Evolutionary conservation across 83 land plant species (phyloP).

Genomic region (Diphasiastrum complanatum): DNA sequence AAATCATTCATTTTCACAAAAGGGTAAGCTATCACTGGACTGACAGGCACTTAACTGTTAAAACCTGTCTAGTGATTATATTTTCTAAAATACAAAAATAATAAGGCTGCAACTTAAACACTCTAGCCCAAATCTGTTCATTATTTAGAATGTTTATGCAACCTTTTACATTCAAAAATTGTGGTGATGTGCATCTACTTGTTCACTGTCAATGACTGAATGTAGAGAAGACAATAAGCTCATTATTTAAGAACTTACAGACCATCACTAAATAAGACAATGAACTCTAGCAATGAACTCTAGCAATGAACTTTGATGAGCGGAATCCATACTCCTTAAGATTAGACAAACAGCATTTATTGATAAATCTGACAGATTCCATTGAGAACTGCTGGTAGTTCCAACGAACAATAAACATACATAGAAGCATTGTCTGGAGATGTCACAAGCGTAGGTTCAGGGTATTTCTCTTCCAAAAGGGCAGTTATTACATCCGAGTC

Average conservation of each 20-base stretch:
- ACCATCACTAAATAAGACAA: background rate
- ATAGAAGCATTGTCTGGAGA: constrained; percentile 31
- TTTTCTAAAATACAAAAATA: too few species aligned
- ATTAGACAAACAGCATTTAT: too few species aligned
- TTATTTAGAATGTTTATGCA: too few species aligned
- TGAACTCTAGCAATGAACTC: too few species aligned
- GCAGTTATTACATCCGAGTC: constrained; percentile 87
- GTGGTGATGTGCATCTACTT: too few species aligned
- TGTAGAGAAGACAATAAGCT: too few species aligned
- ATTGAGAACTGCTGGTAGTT: background rate
- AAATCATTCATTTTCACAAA: constrained; percentile 2
- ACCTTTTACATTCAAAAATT: too few species aligned
- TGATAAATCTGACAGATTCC: too few species aligned
- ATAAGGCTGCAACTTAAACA: background rate
- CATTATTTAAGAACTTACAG: too few species aligned
- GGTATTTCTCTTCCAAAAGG: constrained; percentile 73
- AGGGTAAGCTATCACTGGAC: background rate
- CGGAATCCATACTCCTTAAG: background rate
- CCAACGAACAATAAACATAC: background rate
- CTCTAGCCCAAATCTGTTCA: too few species aligned
- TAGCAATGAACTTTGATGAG: background rate
- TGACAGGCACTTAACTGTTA: background rate
- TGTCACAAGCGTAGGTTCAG: constrained; percentile 52
- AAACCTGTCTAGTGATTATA: background rate
- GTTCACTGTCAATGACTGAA: too few species aligned